These are phyloP conservation scores for Phylloporus sp. DNA, from an alignment of 768 basidiomycete species.

Conservation along the genomic window DNA sequence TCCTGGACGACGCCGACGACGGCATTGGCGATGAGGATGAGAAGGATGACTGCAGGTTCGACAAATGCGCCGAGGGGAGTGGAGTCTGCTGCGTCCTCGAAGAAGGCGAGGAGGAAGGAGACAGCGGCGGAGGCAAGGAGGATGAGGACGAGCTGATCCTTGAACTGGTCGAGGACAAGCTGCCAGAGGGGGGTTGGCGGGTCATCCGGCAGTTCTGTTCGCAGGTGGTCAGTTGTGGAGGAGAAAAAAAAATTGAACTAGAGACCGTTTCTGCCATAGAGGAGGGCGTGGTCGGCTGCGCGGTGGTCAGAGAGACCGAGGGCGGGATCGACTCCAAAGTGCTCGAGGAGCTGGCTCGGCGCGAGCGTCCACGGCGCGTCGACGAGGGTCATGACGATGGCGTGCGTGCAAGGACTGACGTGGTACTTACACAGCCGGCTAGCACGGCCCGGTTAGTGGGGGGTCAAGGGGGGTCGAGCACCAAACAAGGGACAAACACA, in stretches of 20 bases:
- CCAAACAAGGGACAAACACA: conserved; percentile 25
- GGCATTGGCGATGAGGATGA: conserved; percentile 96
- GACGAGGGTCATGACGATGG: conserved; percentile 36
- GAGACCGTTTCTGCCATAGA: conserved; percentile 86
- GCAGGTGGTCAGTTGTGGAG: neutral
- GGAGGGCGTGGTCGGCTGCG: conserved; percentile 64
- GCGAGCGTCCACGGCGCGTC: conserved; percentile 77
- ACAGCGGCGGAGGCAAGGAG: conserved; percentile 89
- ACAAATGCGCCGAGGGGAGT: conserved; percentile 82
- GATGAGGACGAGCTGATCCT: conserved; percentile 97
- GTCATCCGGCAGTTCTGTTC: conserved; percentile 85
- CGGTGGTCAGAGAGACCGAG: conserved; percentile 63
- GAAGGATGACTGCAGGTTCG: conserved; percentile 89
- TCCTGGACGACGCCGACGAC: conserved; percentile 97
- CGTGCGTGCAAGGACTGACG: conserved; percentile 1
- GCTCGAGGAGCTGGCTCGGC: conserved; percentile 62
- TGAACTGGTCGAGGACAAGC: conserved; percentile 97
- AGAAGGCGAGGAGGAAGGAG: conserved; percentile 85
- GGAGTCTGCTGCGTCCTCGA: conserved; percentile 72
- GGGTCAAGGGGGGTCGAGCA: conserved; percentile 16
- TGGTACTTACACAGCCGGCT: neutral
- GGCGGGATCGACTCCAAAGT: conserved; percentile 61
- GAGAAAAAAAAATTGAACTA: neutral
- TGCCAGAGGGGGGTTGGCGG: conserved; percentile 89
- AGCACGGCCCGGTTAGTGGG: conserved; percentile 6